A percentile compares a stretch with the other conserved stretches of the same genome.
These are phyloP conservation scores for Raphanus raphanistrum DNA, from an alignment of 345 rosid species.

Conservation along the genomic window DNA sequence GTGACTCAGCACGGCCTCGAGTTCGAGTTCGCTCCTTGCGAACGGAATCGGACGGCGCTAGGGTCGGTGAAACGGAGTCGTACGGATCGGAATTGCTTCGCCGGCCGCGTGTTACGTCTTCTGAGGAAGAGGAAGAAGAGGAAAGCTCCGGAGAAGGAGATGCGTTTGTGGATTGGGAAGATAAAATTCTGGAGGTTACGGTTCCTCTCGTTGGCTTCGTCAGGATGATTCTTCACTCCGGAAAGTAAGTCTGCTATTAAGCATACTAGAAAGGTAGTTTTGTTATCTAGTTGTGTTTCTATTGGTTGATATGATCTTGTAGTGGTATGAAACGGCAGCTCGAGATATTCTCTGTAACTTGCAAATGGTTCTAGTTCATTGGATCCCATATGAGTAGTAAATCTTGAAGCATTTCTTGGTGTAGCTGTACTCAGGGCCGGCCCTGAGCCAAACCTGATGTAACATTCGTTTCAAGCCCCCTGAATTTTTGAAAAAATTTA, in stretches of 20 bases:
- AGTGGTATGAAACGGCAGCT: no score
- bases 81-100: slow-evolving; percentile 52
- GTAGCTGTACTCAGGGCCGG: no score
- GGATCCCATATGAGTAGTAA: no score
- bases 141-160: slow-evolving; percentile 41
- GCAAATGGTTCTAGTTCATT: no score
- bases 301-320: no score
- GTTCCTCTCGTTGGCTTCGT: slow-evolving; percentile 92
- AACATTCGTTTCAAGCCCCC: no score
- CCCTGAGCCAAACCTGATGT: no score
- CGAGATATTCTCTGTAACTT: no score
- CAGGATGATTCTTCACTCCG: slow-evolving; percentile 89
- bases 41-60: slow-evolving; percentile 61
- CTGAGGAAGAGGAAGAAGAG: slow-evolving; percentile 31
- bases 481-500: no score
- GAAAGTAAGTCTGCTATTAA: slow-evolving; percentile 46
- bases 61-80: slow-evolving; percentile 42
- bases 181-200: slow-evolving; percentile 80
- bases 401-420: no score
- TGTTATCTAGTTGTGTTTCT: no score
- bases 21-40: slow-evolving; percentile 42
- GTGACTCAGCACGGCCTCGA: slow-evolving; percentile 35
- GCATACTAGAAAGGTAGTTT: no score
- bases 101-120: slow-evolving; percentile 44
- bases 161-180: slow-evolving; percentile 61